These are phyloP conservation scores for Diplosphaera chodatii DNA, from an alignment of 139 green algal species.

Conservation along the genomic window DNA sequence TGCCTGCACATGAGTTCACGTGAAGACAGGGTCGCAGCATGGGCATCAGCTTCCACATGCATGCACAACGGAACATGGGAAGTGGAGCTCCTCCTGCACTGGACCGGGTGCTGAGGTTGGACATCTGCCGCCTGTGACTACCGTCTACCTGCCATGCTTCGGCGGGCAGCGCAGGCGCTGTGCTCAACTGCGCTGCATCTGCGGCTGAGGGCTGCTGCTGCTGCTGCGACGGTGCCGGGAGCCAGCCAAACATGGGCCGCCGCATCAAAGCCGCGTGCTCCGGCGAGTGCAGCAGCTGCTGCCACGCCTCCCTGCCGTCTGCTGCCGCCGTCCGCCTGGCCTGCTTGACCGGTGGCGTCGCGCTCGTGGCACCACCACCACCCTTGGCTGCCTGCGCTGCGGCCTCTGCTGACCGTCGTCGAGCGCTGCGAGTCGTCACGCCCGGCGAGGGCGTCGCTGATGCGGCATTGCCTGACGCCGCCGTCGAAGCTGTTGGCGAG, in stretches of 20 bases:
- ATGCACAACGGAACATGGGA: too few species aligned
- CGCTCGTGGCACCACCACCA: too few species aligned
- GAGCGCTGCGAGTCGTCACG: neutral
- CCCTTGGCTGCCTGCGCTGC: neutral
- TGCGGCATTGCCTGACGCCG: neutral
- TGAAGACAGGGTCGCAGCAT: too few species aligned
- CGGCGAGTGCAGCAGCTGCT: slow-evolving; percentile 14
- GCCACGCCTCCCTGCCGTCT: slow-evolving; percentile 7
- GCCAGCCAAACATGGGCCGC: neutral
- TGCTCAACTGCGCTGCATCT: slow-evolving; percentile 9
- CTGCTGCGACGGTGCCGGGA: too few species aligned
- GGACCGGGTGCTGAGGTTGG: too few species aligned
- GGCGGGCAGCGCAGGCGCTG: slow-evolving; percentile 6
- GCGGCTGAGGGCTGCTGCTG: neutral
- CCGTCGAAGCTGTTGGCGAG: neutral
- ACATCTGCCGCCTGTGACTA: too few species aligned
- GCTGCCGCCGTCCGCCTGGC: too few species aligned
- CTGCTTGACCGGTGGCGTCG: too few species aligned
- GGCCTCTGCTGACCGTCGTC: neutral
- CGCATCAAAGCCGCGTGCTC: slow-evolving; percentile 4
- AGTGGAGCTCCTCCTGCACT: too few species aligned
- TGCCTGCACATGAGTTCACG: slow-evolving; percentile 20
- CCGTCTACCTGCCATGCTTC: slow-evolving; percentile 23
- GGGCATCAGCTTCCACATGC: too few species aligned
- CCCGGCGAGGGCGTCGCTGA: neutral